Percentiles rank a stretch among this genome's conserved stretches.
Conservation (phyloP, 768 basidiomycete species). For the Rhizopogon sp. region DNA sequence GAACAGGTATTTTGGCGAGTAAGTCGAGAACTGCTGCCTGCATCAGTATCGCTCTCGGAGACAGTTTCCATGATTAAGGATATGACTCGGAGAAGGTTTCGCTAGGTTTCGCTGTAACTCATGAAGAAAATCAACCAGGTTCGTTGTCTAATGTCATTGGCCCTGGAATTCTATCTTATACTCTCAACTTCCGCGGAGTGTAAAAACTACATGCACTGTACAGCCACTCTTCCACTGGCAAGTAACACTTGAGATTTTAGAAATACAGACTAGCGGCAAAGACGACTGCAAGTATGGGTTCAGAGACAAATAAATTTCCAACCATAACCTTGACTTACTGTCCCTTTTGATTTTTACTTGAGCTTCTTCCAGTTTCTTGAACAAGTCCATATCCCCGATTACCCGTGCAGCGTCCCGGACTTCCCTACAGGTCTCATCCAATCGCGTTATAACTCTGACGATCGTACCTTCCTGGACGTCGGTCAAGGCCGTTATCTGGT, state of each 20-base stretch:
- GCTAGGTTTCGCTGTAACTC: neutral
- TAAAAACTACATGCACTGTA: neutral
- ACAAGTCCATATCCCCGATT: conserved; percentile 92
- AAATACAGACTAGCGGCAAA: conserved; percentile 88
- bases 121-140: neutral
- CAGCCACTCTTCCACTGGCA: neutral
- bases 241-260: conserved; percentile 27
- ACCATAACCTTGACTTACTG: conserved; percentile 51
- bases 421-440: conserved; percentile 96
- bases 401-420: conserved; percentile 96
- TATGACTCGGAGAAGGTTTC: neutral
- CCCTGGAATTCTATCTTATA: neutral
- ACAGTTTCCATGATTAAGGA: neutral
- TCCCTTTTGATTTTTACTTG: conserved; percentile 94
- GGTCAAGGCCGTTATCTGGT: conserved; percentile 88
- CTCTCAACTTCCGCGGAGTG: neutral
- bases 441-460: conserved; percentile 89
- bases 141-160: neutral
- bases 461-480: conserved; percentile 97
- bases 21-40: neutral
- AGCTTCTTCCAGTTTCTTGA: conserved; percentile 97
- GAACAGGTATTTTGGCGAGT: neutral
- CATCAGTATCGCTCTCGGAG: neutral
- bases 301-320: conserved; percentile 3
- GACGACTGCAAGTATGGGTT: conserved; percentile 47